Base-by-base conservation (phyloP, 352 stramenopile genomes). In the Globisporangium okanoganense region DNA sequence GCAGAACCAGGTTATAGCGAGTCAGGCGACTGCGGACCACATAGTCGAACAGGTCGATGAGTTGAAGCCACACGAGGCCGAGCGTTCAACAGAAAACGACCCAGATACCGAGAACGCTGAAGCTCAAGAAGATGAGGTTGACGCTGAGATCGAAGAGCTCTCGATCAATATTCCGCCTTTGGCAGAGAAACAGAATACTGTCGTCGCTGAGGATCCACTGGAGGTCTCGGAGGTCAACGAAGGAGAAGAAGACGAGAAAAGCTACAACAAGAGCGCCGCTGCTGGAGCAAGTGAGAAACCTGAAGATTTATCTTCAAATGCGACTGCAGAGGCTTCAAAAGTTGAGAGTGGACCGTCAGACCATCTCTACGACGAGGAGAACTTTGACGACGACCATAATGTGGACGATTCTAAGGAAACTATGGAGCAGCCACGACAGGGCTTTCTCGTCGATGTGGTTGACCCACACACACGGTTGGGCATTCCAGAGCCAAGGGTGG, bases 301-400 rank as follows among this genome's bases (percentile, higher is more conserved):
- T 12, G 53, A 56, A 6, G 4, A 22, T 10, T 10, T 22, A 8
- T 33, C 16, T 44, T 24, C 6, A 10, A 56, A 29, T 7, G n/a
- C n/a, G 4, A 3, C 29, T 16, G 41, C 9, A 31, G 14, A 3
- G 6, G 13, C 8, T 29, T 20, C 20, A 55, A 25, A 16, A 49
- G 45, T 29, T 4, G 16, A 2, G 14, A 58, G 8, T 16, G 36
- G 18, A 18, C 25, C 22, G 10, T 36, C 53, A 8, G 40, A 58
- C 2, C 43, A 55, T 20, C 35, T 51, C 1, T 62, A 79, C 22
- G 71, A 77, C 12, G 63, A 76, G 5, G 69, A 79, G 8, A 55
- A 71, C 16, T 82, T 82, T 45, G 64, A 79, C 36, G 64, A 56
- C 9, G 61, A 33, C 48, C 56, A 48, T 7, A 56, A 59, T 16